A percentile compares a stretch with the other conserved stretches of the same genome.
Evolutionary conservation across 345 rosid species (phyloP).

Genomic region (Carallia brachiata): DNA sequence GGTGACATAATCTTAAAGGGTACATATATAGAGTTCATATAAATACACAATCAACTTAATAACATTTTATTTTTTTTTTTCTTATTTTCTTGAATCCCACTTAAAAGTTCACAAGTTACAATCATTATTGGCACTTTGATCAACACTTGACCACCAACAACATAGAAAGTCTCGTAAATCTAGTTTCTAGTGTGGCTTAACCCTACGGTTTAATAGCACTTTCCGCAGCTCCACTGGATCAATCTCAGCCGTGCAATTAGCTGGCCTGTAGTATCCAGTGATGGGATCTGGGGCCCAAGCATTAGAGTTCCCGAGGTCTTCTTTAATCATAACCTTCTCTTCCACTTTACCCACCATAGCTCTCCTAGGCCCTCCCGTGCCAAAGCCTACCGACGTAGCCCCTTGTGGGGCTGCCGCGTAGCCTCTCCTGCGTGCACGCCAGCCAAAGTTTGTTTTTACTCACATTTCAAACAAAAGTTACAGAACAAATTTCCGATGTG

Average conservation of each 20-base stretch:
- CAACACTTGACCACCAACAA: too few species aligned
- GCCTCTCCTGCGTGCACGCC: conserved; percentile 35
- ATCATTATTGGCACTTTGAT: too few species aligned
- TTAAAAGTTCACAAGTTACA: too few species aligned
- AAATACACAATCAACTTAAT: too few species aligned
- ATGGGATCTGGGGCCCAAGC: conserved; percentile 74
- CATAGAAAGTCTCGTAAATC: too few species aligned
- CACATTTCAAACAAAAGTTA: neutral
- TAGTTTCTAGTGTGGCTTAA: conserved; percentile 19
- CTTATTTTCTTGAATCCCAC: too few species aligned
- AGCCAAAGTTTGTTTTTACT: neutral
- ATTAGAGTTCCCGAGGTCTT: conserved; percentile 33
- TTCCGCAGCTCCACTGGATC: conserved; percentile 66
- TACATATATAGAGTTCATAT: too few species aligned
- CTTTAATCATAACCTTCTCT: conserved; percentile 27
- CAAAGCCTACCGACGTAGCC: conserved; percentile 17
- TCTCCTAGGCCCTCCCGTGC: conserved; percentile 32
- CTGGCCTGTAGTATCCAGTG: conserved; percentile 71
- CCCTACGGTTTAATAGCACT: conserved; percentile 51
- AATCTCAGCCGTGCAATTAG: conserved; percentile 47
- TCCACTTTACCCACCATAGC: conserved; percentile 40
- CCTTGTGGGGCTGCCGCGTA: conserved; percentile 40
- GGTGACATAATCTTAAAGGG: too few species aligned
- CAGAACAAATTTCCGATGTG: neutral
- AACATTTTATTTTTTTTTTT: too few species aligned